Percentiles rank a stretch among this genome's conserved stretches.
Evolutionary conservation across 1,139 yeast species (phyloP).

Genomic region (Protomyces inundatus): DNA sequence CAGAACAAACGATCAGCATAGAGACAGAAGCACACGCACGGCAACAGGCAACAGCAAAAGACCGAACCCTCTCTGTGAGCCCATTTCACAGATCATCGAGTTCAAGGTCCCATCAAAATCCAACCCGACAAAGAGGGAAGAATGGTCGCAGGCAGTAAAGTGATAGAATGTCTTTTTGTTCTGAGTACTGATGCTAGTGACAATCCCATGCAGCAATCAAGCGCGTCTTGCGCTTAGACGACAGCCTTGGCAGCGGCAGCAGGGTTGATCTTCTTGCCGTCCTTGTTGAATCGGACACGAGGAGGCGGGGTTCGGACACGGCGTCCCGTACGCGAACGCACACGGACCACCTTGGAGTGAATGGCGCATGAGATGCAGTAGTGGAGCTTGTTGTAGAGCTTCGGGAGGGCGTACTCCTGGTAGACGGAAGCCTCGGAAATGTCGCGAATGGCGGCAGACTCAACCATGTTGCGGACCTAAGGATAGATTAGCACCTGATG

Average conservation of each 20-base stretch:
- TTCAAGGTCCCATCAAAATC: slow-evolving; percentile 8
- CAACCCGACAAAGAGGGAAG: neutral
- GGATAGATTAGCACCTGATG: neutral
- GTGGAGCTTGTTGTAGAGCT: slow-evolving; percentile 99
- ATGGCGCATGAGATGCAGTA: slow-evolving; percentile 99
- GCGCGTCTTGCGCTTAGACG: neutral
- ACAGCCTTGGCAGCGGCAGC: slow-evolving; percentile 71
- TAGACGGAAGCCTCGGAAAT: slow-evolving; percentile 98
- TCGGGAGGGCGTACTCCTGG: slow-evolving; percentile 98
- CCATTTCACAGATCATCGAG: slow-evolving; percentile 25
- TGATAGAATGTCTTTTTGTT: neutral
- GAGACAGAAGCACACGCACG: neutral
- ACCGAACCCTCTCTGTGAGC: slow-evolving; percentile 26
- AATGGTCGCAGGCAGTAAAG: neutral
- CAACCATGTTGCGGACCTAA: slow-evolving; percentile 88
- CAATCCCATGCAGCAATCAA: neutral
- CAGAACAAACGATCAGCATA: neutral
- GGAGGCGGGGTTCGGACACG: slow-evolving; percentile 98
- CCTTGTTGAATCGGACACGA: slow-evolving; percentile 96
- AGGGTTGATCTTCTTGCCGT: slow-evolving; percentile 89
- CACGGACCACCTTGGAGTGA: slow-evolving; percentile 99
- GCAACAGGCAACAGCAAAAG: neutral
- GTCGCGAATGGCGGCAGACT: slow-evolving; percentile 84
- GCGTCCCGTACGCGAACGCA: slow-evolving; percentile 98
- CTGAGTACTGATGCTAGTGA: neutral